A percentile compares a stretch with the other conserved stretches of the same genome.
phyloP scores from a whole-genome alignment of 768 basidiomycete species.

The Xerocomus brunneocitrinus region DNA sequence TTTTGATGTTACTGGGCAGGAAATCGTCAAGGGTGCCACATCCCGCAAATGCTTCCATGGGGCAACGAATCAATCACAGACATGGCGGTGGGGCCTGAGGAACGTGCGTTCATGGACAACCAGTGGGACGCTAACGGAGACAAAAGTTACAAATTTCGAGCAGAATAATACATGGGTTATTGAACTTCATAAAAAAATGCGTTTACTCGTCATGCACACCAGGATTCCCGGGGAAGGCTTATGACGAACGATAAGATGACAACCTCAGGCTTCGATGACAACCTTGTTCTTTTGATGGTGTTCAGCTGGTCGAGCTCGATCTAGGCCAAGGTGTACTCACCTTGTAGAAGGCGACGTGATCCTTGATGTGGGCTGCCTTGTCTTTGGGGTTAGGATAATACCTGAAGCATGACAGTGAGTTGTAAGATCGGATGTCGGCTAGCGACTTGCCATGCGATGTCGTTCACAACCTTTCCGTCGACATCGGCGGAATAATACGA shows the following conservation, averaged over 20 bases:
- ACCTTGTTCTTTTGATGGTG: conserved; percentile 18
- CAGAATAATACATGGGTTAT: neutral
- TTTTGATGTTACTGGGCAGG: too few relatives aligned
- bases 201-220: neutral
- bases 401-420: conserved; percentile 36
- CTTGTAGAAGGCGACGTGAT: conserved; percentile 77
- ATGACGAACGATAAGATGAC: neutral
- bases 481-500: conserved; percentile 60
- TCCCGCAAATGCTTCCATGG: too few relatives aligned
- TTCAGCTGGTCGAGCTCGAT: neutral
- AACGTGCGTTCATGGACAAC: neutral
- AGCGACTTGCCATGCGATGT: conserved; percentile 59
- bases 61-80: too few relatives aligned
- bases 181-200: neutral
- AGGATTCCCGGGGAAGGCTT: too few relatives aligned
- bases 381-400: conserved; percentile 58
- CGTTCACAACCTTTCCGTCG: conserved; percentile 44
- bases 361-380: conserved; percentile 58
- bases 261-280: conserved; percentile 12
- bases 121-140: too few relatives aligned
- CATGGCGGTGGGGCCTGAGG: neutral
- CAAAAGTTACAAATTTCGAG: neutral
- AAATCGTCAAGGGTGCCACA: too few relatives aligned
- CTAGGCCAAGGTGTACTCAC: conserved; percentile 29
- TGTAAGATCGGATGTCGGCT: neutral